phyloP scores from a whole-genome alignment of 768 basidiomycete genomes.

The Trametes sanguinea region DNA sequence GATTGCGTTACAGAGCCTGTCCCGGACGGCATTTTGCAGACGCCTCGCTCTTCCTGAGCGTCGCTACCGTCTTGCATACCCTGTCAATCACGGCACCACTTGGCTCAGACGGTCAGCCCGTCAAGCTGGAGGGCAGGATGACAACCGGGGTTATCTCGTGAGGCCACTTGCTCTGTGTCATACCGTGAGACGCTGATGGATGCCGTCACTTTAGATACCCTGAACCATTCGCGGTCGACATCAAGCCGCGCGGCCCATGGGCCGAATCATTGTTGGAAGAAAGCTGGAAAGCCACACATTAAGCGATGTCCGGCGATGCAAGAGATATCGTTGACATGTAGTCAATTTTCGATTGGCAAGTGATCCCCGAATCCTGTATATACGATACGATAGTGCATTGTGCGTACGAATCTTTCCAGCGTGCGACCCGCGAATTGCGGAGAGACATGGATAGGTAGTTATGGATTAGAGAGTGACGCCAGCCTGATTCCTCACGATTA shows the following conservation, averaged over 20 bases:
- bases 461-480: background rate
- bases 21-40: constrained; percentile 14
- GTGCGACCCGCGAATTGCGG: no score
- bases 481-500: background rate
- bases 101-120: background rate
- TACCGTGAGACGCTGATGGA: no score
- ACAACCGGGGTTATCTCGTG: constrained; percentile 17
- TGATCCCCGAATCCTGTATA: no score
- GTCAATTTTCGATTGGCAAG: no score
- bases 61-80: constrained; percentile 5
- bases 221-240: constrained; percentile 24
- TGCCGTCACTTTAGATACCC: constrained; percentile 16
- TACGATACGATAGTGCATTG: no score
- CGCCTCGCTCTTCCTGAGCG: constrained; percentile 6
- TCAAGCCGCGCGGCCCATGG: constrained; percentile 21
- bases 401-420: no score
- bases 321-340: no score
- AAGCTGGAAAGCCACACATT: background rate
- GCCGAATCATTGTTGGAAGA: constrained; percentile 18
- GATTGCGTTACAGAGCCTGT: background rate
- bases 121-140: constrained; percentile 15
- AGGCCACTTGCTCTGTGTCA: background rate
- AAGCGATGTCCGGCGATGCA: no score
- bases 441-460: no score
- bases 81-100: constrained; percentile 3